Evolutionary conservation across 179 eudicot species (phyloP).

Genomic region (Carnegiea gigantea): DNA sequence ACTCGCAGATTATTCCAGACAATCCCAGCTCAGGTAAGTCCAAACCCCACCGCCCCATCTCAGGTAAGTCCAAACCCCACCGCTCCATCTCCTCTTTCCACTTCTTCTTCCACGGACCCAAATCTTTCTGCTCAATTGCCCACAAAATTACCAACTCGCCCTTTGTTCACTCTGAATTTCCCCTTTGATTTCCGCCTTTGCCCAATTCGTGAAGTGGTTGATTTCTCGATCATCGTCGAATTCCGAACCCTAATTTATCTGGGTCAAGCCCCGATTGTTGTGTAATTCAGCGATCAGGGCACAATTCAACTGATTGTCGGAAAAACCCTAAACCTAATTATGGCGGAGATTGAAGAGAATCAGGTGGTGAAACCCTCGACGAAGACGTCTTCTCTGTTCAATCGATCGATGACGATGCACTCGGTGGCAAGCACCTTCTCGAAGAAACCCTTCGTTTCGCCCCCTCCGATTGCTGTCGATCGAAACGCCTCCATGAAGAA

Average conservation of each 20-base stretch:
- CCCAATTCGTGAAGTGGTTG: not conserved
- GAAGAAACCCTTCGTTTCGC: slow-evolving; percentile 30
- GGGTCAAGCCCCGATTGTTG: not conserved
- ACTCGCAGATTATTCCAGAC: not conserved
- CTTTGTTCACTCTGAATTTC: not conserved
- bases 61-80: not conserved
- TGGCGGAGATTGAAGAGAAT: slow-evolving; percentile 21
- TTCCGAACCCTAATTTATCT: slow-evolving; percentile 8
- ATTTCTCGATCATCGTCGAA: not conserved
- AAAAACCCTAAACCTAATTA: not conserved
- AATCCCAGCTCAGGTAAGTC: not conserved
- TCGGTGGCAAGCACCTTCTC: slow-evolving; percentile 31
- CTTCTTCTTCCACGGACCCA: not conserved
- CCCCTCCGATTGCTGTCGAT: slow-evolving; percentile 28
- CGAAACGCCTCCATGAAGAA: slow-evolving; percentile 51
- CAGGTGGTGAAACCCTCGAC: slow-evolving; percentile 13
- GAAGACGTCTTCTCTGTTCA: slow-evolving; percentile 30
- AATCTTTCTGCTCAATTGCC: not conserved
- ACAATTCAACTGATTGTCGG: not conserved
- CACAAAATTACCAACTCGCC: not conserved
- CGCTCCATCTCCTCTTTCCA: not conserved
- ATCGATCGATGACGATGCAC: slow-evolving; percentile 55
- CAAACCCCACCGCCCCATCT: not conserved
- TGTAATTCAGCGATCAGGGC: not conserved
- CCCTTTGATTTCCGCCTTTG: not conserved